Evolutionary conservation across 2,329 filamentous ascomycete genomes (phyloP), one percentile per base, ranked within the genome.

Genomic region (Thermoascus crustaceus): DNA sequence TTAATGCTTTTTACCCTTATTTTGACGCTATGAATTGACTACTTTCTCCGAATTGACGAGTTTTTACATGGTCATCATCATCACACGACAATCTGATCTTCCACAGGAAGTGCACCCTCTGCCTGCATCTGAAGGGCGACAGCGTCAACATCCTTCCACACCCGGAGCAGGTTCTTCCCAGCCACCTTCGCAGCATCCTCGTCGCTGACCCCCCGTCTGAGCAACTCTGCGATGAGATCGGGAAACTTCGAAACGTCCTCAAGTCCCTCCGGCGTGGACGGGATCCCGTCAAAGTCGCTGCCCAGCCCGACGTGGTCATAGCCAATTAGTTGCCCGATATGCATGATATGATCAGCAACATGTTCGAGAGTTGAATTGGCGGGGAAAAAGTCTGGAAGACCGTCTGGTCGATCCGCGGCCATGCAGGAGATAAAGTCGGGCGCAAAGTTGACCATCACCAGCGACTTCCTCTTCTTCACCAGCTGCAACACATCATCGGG

Each of bases 391-490:
- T 80, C 72, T 0, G 86, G 85, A 4, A 93, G 54, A 0, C 81
- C 82, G 26, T 75, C 73, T 10, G 70, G 64, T 3, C 72, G 67
- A 20, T 73, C 69, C 1, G 71, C 66, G 7, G 75, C 71, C 1
- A 72, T 67, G 57, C 88, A 94, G 18, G 80, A 84, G 42, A 94
- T 76, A 57, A 94, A 95, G 11, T 79, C 78, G 0, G 86, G 85
- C 10, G 75, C 68, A 53, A 94, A 93, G 57, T 94, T 95, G 43
- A 95, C 77, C 86, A 95, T 94, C 35, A 95, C 84, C 7, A 96
- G 51, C 3, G 82, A 82, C 42, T 80, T 75, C 2, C 73, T 76
- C 49, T 75, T 58, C 57, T 84, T 85, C 23, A 95, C 83, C 1
- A 91, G 67, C 24, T 81, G 64, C 5, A 96, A 67, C 9, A 94